Conservation (phyloP, 1,284 basidiomycete genomes). For the Ustilago cynodontis region DNA sequence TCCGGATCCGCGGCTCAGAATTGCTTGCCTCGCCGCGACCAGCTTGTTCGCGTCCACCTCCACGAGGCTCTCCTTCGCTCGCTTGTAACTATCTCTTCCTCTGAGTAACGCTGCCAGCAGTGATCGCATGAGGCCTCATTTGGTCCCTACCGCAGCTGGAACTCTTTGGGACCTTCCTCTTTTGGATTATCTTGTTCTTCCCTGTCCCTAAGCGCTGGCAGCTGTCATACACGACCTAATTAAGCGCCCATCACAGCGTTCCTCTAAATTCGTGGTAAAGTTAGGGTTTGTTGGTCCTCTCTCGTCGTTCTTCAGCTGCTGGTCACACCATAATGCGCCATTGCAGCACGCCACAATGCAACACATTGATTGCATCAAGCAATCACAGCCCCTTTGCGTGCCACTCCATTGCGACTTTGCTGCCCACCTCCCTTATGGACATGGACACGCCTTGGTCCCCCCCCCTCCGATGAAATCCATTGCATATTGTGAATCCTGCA, state of each 20-base stretch:
- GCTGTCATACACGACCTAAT: not conserved
- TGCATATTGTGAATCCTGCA: slow-evolving; percentile 3
- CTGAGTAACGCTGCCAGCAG: not conserved
- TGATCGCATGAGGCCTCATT: not conserved
- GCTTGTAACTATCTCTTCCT: not conserved
- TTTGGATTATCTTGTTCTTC: slow-evolving; percentile 1
- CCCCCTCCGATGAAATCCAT: slow-evolving; percentile 15
- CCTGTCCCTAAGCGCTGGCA: not conserved
- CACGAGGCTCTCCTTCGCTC: not conserved
- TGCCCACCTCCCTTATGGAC: slow-evolving; percentile 25
- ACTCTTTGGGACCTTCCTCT: slow-evolving; percentile 7
- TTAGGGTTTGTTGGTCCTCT: too few relatives aligned
- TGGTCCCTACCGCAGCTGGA: not conserved
- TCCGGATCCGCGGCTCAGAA: too few relatives aligned
- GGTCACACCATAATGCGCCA: too few relatives aligned
- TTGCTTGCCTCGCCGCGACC: too few relatives aligned
- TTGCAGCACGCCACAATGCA: too few relatives aligned
- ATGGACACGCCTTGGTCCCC: not conserved
- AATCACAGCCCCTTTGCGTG: not conserved
- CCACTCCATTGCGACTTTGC: slow-evolving; percentile 14
- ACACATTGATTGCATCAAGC: too few relatives aligned
- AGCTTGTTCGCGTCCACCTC: not conserved
- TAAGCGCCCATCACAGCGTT: too few relatives aligned
- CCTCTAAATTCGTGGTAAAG: not conserved
- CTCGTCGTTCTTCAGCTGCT: too few relatives aligned